Percentiles rank a stretch among this genome's conserved stretches.
Evolutionary conservation across 1,284 basidiomycete species (phyloP).

Genomic region (Sporisorium sorghi): DNA sequence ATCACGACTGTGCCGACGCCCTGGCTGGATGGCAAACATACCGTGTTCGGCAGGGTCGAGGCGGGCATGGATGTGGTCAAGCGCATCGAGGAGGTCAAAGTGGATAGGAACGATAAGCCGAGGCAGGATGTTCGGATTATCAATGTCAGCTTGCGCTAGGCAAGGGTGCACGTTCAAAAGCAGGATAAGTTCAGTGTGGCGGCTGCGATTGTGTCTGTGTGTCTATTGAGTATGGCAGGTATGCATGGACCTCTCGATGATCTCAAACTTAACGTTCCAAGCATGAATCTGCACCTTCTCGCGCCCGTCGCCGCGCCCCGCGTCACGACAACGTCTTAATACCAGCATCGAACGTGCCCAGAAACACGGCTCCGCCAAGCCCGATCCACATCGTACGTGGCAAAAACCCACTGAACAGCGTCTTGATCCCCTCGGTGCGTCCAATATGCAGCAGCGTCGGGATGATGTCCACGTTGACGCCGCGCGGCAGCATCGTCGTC

Average conservation of each 20-base stretch:
- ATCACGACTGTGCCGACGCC: conserved; percentile 95
- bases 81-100: conserved; percentile 83
- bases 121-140: conserved; percentile 44
- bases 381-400: conserved; percentile 96
- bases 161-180: not conserved
- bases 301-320: not conserved
- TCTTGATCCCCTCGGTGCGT: conserved; percentile 77
- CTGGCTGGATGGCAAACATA: conserved; percentile 80
- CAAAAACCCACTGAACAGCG: conserved; percentile 86
- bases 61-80: conserved; percentile 74
- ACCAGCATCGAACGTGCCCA: conserved; percentile 84
- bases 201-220: not conserved
- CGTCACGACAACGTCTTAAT: conserved; percentile 47
- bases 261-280: no score
- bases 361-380: conserved; percentile 93
- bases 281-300: not conserved
- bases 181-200: not conserved
- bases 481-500: conserved; percentile 18
- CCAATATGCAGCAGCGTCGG: conserved; percentile 75
- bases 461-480: conserved; percentile 61
- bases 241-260: no score
- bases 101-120: conserved; percentile 71
- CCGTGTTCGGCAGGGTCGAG: conserved; percentile 73
- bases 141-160: conserved; percentile 43
- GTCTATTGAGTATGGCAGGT: no score